Evolutionary conservation across 2,329 filamentous ascomycete genomes (phyloP).

Genomic region (Dothideomycetes sp.): DNA sequence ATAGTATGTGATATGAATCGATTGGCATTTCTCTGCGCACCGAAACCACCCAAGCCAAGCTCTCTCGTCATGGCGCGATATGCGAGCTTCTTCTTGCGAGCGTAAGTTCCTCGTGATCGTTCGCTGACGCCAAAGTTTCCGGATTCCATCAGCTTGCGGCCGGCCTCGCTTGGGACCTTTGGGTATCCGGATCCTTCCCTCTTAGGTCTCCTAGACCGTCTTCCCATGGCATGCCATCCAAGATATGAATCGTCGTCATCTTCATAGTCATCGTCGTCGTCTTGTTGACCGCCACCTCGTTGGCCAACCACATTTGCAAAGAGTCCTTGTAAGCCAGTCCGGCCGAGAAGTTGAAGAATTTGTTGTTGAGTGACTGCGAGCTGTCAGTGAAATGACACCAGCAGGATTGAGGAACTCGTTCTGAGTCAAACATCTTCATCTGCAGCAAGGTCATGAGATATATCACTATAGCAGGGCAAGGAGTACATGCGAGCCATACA

Average conservation of each 20-base stretch:
- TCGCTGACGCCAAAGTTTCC: slow-evolving; percentile 70
- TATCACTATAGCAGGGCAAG: too few species aligned
- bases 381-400: slow-evolving; percentile 14
- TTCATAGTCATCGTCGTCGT: slow-evolving; percentile 30
- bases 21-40: slow-evolving; percentile 51
- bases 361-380: slow-evolving; percentile 39
- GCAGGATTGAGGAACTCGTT: too few species aligned
- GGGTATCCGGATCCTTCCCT: slow-evolving; percentile 52
- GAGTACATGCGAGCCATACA: too few species aligned
- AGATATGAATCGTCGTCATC: slow-evolving; percentile 32
- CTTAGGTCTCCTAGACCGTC: slow-evolving; percentile 38
- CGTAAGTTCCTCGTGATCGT: slow-evolving; percentile 24
- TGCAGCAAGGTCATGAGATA: too few species aligned
- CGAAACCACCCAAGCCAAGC: slow-evolving; percentile 56
- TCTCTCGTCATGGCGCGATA: slow-evolving; percentile 72
- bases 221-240: slow-evolving; percentile 31
- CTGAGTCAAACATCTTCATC: too few species aligned
- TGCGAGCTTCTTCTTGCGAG: slow-evolving; percentile 54
- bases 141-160: slow-evolving; percentile 68
- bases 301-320: slow-evolving; percentile 30
- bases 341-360: slow-evolving; percentile 46
- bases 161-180: slow-evolving; percentile 73
- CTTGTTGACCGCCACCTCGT: slow-evolving; percentile 20
- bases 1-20: slow-evolving; percentile 59
- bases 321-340: slow-evolving; percentile 44